phyloP scores from a whole-genome alignment of 2,329 filamentous ascomycete species.

The Anthostomella pinea region DNA sequence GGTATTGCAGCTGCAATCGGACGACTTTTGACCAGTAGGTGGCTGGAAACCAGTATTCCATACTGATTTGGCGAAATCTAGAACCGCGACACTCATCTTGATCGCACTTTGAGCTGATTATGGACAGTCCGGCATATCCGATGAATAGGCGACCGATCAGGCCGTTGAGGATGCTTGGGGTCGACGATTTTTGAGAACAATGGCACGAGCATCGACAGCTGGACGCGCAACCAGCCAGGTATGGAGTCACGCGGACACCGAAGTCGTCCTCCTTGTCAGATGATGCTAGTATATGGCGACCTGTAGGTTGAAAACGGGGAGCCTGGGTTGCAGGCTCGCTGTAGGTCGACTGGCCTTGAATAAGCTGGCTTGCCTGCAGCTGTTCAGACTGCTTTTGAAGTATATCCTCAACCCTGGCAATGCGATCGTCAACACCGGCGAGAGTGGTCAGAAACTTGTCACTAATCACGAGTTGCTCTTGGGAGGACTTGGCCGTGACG shows the following conservation, averaged over 20 bases:
- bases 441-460: slow-evolving; percentile 22
- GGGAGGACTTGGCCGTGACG: slow-evolving; percentile 13
- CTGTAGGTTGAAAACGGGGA: slow-evolving; percentile 1
- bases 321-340: slow-evolving; percentile 4
- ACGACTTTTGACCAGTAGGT: slow-evolving; percentile 30
- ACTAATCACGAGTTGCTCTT: slow-evolving; percentile 20
- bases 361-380: slow-evolving; percentile 21
- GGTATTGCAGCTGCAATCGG: slow-evolving; percentile 23
- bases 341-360: slow-evolving; percentile 25
- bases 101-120: slow-evolving; percentile 25
- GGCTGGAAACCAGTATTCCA: slow-evolving; percentile 34
- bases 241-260: slow-evolving; percentile 2
- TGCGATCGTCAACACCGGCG: slow-evolving; percentile 24
- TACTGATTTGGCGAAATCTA: slow-evolving; percentile 20
- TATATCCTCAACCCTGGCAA: slow-evolving; percentile 26
- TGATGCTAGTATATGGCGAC: not conserved
- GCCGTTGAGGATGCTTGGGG: slow-evolving; percentile 19
- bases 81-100: slow-evolving; percentile 18
- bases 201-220: slow-evolving; percentile 8
- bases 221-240: slow-evolving; percentile 1
- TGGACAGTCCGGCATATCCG: slow-evolving; percentile 28
- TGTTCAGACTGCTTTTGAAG: slow-evolving; percentile 20
- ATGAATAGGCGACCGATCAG: slow-evolving; percentile 28
- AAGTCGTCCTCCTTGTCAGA: slow-evolving; percentile 8
- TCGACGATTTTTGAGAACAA: slow-evolving; percentile 15